Conservation (phyloP, 768 basidiomycete species). For the Fistulinella prunicolor region DNA sequence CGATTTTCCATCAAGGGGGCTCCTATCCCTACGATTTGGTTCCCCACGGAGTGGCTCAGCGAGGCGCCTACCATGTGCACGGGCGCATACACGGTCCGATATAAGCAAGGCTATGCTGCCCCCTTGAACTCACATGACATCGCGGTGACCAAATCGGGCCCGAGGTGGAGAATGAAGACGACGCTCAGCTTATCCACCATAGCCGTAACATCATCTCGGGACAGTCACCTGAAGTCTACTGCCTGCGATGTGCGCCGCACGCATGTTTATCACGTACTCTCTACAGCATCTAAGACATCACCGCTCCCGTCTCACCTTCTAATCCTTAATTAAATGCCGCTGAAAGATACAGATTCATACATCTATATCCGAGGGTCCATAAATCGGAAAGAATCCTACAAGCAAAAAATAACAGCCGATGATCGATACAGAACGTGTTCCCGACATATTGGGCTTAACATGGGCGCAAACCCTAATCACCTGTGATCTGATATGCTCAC, state of each 20-base stretch:
- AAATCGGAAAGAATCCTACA: background rate
- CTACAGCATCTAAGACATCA: conserved; percentile 1
- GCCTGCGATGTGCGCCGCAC: background rate
- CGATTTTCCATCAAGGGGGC: no score
- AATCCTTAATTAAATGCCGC: background rate
- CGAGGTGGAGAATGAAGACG: conserved; percentile 1
- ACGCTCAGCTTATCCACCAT: background rate
- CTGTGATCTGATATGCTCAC: conserved; percentile 2
- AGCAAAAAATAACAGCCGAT: no score
- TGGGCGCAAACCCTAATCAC: conserved; percentile 11
- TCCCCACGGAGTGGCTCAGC: no score
- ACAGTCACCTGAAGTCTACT: background rate
- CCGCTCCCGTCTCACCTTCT: background rate
- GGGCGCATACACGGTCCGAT: background rate
- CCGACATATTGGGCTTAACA: conserved; percentile 2
- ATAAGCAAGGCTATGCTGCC: background rate
- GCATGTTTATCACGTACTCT: background rate
- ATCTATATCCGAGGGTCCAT: conserved; percentile 9
- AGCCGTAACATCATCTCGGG: background rate
- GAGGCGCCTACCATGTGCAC: background rate
- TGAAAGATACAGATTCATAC: background rate
- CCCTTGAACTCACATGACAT: background rate
- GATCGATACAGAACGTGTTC: background rate
- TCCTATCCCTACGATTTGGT: background rate
- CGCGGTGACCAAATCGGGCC: conserved; percentile 9